phyloP scores from a whole-genome alignment of 768 basidiomycete species.

The Phaeotremella skinneri region DNA sequence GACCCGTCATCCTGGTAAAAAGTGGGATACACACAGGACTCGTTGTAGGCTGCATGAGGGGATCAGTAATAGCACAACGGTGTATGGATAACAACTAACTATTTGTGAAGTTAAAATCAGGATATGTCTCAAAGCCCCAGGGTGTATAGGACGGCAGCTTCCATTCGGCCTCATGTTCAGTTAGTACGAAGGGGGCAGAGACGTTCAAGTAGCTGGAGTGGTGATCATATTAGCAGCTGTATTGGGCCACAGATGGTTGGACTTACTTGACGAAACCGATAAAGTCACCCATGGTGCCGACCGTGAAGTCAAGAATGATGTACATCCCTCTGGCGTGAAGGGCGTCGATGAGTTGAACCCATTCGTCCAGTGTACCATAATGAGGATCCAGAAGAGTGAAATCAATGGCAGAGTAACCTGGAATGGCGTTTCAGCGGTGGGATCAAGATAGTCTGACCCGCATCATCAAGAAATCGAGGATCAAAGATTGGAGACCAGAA shows the following conservation, averaged over 20 bases:
- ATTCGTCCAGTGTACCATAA: constrained; percentile 80
- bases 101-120: constrained; percentile 75
- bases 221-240: background rate
- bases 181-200: constrained; percentile 73
- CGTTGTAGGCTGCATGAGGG: constrained; percentile 59
- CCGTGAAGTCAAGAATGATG: constrained; percentile 87
- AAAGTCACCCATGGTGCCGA: constrained; percentile 86
- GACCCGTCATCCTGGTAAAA: constrained; percentile 79
- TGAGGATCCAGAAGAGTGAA: constrained; percentile 88
- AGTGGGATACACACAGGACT: constrained; percentile 68
- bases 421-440: constrained; percentile 15
- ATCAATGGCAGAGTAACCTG: constrained; percentile 90
- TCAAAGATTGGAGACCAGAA: constrained; percentile 25
- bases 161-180: constrained; percentile 72
- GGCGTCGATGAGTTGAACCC: constrained; percentile 69
- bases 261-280: constrained; percentile 78
- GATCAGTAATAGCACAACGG: constrained; percentile 1
- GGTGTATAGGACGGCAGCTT: constrained; percentile 72
- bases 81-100: constrained; percentile 16
- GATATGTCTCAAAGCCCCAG: constrained; percentile 82
- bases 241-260: background rate
- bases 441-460: constrained; percentile 6
- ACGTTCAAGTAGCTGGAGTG: constrained; percentile 67
- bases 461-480: background rate
- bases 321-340: constrained; percentile 84